Conservation (phyloP, 1,284 basidiomycete genomes). For the Caloboletus firmus region DNA sequence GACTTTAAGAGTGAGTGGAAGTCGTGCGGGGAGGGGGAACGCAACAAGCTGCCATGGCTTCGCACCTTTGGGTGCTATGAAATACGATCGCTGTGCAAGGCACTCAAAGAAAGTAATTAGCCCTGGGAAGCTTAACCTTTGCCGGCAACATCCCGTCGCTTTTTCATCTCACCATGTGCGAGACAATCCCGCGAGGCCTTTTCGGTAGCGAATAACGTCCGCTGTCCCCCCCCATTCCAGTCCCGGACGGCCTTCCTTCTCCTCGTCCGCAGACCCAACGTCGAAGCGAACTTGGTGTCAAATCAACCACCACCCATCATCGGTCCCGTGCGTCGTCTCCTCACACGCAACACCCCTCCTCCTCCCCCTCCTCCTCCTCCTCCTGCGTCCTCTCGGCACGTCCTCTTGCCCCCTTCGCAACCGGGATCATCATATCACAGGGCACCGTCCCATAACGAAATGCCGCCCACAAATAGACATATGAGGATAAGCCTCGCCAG, state of each 20-base stretch:
- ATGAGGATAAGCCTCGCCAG: constrained; percentile 13
- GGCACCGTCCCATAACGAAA: constrained; percentile 17
- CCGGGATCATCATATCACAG: constrained; percentile 22
- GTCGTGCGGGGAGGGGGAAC: constrained; percentile 3
- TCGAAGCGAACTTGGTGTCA: constrained; percentile 22
- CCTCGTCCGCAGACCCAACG: constrained; percentile 16
- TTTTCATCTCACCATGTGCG: constrained; percentile 32
- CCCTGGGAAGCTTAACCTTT: constrained; percentile 38
- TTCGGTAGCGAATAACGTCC: constrained; percentile 42
- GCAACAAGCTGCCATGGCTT: constrained; percentile 4
- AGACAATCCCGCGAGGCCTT: constrained; percentile 32
- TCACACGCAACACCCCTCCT: neutral
- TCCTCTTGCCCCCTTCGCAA: constrained; percentile 25
- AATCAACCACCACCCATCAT: constrained; percentile 9
- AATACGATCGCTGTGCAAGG: constrained; percentile 39
- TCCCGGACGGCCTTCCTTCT: constrained; percentile 1
- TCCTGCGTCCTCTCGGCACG: neutral
- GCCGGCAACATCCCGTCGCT: constrained; percentile 33
- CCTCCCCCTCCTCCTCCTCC: neutral
- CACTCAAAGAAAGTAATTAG: constrained; percentile 35
- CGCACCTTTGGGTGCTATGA: constrained; percentile 23
- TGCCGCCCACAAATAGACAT: constrained; percentile 22
- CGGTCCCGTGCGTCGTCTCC: constrained; percentile 24
- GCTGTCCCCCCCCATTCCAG: constrained; percentile 9
- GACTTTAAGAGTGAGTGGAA: constrained; percentile 20